Evolutionary conservation across 768 basidiomycete species (phyloP).

Genomic region (Suillus sp.): DNA sequence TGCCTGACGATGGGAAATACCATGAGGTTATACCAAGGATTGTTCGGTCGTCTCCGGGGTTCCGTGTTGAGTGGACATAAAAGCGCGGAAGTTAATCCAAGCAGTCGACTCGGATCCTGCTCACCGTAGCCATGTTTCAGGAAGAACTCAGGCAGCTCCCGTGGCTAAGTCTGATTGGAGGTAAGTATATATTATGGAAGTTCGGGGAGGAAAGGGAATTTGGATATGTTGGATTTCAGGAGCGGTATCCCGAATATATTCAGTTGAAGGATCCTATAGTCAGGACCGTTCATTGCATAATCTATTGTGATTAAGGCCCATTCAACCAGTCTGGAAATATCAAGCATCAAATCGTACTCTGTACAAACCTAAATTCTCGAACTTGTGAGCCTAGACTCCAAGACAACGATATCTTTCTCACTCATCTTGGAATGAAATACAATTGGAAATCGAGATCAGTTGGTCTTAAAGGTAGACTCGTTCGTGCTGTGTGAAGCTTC

Average conservation of each 20-base stretch:
- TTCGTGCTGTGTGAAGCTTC: neutral
- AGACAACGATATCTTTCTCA: neutral
- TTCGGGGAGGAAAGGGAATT: neutral
- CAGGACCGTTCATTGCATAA: neutral
- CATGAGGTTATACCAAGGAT: neutral
- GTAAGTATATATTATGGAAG: neutral
- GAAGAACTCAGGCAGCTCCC: neutral
- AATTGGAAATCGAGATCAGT: neutral
- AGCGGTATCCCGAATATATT: neutral
- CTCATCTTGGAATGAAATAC: slow-evolving; percentile 1
- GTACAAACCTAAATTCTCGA: neutral
- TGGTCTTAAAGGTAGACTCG: neutral
- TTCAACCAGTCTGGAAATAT: neutral
- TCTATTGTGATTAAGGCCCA: neutral
- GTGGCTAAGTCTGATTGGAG: neutral
- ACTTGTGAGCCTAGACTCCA: neutral
- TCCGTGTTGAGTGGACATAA: neutral
- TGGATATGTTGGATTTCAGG: neutral
- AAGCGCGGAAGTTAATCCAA: neutral
- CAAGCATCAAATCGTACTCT: neutral
- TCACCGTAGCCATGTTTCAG: neutral
- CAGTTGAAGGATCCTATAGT: neutral
- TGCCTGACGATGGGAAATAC: neutral
- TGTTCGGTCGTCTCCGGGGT: neutral
- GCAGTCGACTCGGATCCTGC: neutral